A percentile compares a stretch with the other conserved stretches of the same genome.
Conservation (phyloP, 2,329 filamentous ascomycete genomes). For the Pseudocercospora cruenta region DNA sequence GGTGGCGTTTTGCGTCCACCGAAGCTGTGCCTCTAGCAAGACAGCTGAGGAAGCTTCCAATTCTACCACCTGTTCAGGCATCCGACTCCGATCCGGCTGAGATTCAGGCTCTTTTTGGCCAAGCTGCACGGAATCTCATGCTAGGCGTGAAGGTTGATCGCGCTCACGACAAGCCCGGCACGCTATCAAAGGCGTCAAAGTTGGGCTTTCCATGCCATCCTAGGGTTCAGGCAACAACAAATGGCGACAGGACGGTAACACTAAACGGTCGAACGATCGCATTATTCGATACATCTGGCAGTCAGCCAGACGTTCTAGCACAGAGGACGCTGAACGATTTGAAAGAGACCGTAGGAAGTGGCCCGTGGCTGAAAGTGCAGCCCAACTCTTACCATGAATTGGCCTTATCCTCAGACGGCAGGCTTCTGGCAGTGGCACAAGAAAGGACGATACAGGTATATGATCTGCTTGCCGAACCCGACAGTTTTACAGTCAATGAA, state of each 20-base stretch:
- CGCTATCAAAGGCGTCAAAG: constrained; percentile 20
- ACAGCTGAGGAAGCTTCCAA: constrained; percentile 38
- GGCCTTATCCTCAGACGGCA: constrained; percentile 38
- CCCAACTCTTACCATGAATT: constrained; percentile 36
- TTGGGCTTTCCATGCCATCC: constrained; percentile 27
- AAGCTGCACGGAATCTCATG: constrained; percentile 39
- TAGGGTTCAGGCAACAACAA: constrained; percentile 29
- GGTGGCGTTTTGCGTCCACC: constrained; percentile 39
- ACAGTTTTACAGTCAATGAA: constrained; percentile 38
- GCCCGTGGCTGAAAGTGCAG: constrained; percentile 39
- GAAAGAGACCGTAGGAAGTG: constrained; percentile 38
- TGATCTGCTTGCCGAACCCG: constrained; percentile 34
- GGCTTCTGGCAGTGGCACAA: constrained; percentile 39
- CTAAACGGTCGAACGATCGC: constrained; percentile 37
- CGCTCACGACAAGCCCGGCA: constrained; percentile 25
- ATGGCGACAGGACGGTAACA: constrained; percentile 33
- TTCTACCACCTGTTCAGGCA: constrained; percentile 32
- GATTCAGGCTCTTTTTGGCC: constrained; percentile 33
- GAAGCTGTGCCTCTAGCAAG: constrained; percentile 35
- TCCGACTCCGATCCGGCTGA: constrained; percentile 26
- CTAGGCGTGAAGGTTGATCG: constrained; percentile 33
- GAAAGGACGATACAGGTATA: constrained; percentile 42
- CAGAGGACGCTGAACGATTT: constrained; percentile 38
- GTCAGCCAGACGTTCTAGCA: constrained; percentile 24
- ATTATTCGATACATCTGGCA: constrained; percentile 34